These are phyloP conservation scores for Ophiostoma ulmi DNA, from an alignment of 2,329 filamentous ascomycete species.

Conservation along the genomic window DNA sequence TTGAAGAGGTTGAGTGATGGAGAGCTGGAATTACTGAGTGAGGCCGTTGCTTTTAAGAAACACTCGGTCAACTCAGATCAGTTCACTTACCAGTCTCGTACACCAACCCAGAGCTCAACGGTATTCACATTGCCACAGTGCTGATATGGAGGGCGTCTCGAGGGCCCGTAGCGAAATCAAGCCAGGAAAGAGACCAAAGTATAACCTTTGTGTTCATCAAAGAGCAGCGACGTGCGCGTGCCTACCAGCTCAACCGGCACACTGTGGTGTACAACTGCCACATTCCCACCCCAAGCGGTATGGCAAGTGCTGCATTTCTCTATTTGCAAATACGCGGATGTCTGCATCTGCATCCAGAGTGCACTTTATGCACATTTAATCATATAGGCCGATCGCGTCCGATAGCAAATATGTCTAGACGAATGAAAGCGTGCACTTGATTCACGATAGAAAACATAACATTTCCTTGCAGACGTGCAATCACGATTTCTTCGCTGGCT, in stretches of 20 bases:
- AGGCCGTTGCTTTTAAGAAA: neutral
- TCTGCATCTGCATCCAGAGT: conserved; percentile 1
- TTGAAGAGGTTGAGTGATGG: neutral
- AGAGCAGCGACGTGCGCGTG: neutral
- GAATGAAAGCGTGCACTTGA: neutral
- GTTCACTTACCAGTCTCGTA: neutral
- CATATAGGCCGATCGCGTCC: neutral
- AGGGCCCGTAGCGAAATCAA: neutral
- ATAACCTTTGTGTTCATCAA: neutral
- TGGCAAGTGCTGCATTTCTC: neutral
- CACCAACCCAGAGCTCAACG: too few species aligned
- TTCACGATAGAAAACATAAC: neutral
- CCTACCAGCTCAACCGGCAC: neutral
- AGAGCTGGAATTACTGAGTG: neutral
- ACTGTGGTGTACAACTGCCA: neutral
- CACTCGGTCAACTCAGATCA: neutral
- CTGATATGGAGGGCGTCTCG: neutral
- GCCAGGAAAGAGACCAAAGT: neutral
- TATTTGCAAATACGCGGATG: neutral
- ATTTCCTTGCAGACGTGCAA: neutral
- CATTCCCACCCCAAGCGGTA: neutral
- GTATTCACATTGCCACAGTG: too few species aligned
- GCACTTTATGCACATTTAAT: neutral
- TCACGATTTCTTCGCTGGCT: neutral
- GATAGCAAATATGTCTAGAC: neutral